Evolutionary conservation across 768 basidiomycete species (phyloP).

Genomic region (Suillus variegatus): DNA sequence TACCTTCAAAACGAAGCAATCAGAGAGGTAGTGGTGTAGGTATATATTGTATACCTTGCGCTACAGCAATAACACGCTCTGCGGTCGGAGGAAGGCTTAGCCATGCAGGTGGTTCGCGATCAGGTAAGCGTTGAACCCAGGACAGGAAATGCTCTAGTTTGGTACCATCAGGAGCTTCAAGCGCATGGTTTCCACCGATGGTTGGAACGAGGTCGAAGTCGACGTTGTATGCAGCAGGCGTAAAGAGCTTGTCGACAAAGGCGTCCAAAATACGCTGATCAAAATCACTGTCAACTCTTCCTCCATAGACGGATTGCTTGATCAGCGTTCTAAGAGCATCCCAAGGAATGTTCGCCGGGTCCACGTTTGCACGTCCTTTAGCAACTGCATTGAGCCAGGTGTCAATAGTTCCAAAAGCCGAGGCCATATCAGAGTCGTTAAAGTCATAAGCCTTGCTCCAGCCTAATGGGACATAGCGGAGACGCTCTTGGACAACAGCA

Average conservation of each 20-base stretch:
- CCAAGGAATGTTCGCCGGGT: conserved; percentile 93
- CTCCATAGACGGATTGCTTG: conserved; percentile 96
- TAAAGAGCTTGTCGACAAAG: conserved; percentile 91
- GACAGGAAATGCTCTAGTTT: conserved; percentile 87
- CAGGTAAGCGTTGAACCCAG: conserved; percentile 89
- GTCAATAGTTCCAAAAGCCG: conserved; percentile 91
- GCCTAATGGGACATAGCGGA: conserved; percentile 93
- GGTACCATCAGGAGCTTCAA: conserved; percentile 87
- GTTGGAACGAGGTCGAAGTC: conserved; percentile 87
- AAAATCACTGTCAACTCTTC: conserved; percentile 91
- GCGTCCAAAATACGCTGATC: conserved; percentile 92
- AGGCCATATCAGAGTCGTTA: conserved; percentile 97
- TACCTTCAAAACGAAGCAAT: conserved; percentile 48
- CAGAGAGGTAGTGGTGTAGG: conserved; percentile 11
- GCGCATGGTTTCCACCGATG: conserved; percentile 51
- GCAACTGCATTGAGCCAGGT: conserved; percentile 81
- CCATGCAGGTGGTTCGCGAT: conserved; percentile 94
- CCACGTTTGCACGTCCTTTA: conserved; percentile 88
- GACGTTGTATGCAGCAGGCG: conserved; percentile 84
- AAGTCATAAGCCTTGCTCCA: conserved; percentile 99
- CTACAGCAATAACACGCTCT: conserved; percentile 87
- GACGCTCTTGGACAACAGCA: conserved; percentile 93
- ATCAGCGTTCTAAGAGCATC: conserved; percentile 89
- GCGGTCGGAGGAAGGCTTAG: conserved; percentile 90
- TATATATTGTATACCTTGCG: conserved; percentile 66